These are phyloP conservation scores for Penicillium nucicola DNA, from an alignment of 495 filamentous ascomycete genomes.

Conservation along the genomic window DNA sequence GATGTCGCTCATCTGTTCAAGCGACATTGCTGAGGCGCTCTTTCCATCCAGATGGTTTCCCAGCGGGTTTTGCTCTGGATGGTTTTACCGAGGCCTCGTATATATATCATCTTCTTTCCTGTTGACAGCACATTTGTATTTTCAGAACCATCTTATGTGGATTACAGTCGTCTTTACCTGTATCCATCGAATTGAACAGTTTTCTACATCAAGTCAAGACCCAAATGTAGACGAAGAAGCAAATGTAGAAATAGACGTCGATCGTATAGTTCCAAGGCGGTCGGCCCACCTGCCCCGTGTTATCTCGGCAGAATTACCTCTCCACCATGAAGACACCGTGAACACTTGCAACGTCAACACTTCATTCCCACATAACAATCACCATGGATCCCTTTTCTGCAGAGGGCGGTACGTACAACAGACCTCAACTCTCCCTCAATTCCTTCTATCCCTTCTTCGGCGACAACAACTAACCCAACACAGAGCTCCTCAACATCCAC, in stretches of 20 bases:
- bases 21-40: neutral
- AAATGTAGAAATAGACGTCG: neutral
- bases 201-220: neutral
- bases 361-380: constrained; percentile 15
- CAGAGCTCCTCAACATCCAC: constrained; percentile 93
- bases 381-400: constrained; percentile 91
- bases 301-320: constrained; percentile 21
- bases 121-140: too few relatives aligned
- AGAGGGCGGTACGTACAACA: constrained; percentile 64
- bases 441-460: neutral
- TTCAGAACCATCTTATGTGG: too few relatives aligned
- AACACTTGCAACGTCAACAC: constrained; percentile 23
- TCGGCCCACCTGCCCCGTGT: constrained; percentile 24
- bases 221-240: neutral
- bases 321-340: constrained; percentile 20
- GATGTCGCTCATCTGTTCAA: neutral
- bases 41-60: neutral
- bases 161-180: too few relatives aligned
- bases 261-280: constrained; percentile 12
- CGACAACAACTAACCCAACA: constrained; percentile 9
- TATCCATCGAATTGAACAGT: too few relatives aligned
- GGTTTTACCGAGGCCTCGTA: constrained; percentile 5
- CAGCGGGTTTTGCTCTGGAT: neutral
- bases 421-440: too few relatives aligned
- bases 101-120: neutral